Evolutionary conservation across 2,329 filamentous ascomycete species (phyloP).

Genomic region (Penicillium sp.): DNA sequence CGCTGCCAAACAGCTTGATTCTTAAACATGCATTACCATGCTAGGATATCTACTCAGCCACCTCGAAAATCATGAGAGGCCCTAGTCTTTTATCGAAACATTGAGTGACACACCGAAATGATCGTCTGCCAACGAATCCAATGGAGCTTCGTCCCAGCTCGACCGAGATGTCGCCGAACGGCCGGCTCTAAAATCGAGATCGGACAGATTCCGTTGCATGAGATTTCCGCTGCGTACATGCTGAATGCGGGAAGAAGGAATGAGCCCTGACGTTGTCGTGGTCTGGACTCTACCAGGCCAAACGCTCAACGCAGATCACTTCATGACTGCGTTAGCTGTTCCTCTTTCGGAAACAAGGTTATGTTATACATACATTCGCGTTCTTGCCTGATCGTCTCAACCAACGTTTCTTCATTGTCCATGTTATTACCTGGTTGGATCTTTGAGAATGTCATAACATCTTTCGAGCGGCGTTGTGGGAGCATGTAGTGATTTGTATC

Average conservation of each 20-base stretch:
- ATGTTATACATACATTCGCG: neutral
- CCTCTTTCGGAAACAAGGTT: neutral
- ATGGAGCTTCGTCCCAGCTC: neutral
- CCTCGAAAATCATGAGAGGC: no score
- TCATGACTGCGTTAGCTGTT: neutral
- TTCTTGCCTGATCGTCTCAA: neutral
- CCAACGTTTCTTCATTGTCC: neutral
- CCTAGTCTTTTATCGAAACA: neutral
- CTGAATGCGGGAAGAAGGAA: neutral
- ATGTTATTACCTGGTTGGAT: no score
- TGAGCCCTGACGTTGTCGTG: neutral
- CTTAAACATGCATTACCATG: neutral
- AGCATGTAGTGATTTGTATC: no score
- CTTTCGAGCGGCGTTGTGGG: no score
- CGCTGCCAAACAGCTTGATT: neutral
- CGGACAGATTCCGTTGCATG: constrained; percentile 6
- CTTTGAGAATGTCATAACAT: no score
- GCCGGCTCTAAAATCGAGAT: neutral
- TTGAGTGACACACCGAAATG: neutral
- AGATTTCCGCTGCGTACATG: constrained; percentile 1
- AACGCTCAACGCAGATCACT: neutral
- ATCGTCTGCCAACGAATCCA: neutral
- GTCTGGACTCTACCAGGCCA: neutral
- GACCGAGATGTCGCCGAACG: neutral
- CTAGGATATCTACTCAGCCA: neutral